Percentiles rank a stretch among this genome's conserved stretches.
Evolutionary conservation across 2,329 filamentous ascomycete genomes (phyloP).

Genomic region (Fusarium pseudograminearum): DNA sequence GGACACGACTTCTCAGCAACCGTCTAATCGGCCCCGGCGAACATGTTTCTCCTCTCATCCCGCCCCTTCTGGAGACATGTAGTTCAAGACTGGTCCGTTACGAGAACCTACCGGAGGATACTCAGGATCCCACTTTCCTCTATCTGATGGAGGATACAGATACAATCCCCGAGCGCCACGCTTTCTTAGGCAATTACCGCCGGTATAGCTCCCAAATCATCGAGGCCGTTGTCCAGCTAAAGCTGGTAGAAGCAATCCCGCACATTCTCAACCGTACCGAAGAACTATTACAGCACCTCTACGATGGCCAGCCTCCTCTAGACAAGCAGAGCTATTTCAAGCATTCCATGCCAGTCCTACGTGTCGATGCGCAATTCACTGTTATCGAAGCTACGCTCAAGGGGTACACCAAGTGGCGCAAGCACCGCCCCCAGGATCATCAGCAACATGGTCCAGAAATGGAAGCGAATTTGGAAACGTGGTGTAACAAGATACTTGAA

Average conservation of each 20-base stretch:
- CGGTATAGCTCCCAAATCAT: slow-evolving; percentile 90
- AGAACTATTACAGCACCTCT: slow-evolving; percentile 78
- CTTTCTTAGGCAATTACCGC: slow-evolving; percentile 94
- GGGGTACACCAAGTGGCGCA: slow-evolving; percentile 85
- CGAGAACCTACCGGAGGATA: slow-evolving; percentile 86
- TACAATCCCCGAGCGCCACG: slow-evolving; percentile 91
- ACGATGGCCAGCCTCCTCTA: slow-evolving; percentile 76
- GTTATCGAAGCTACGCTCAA: slow-evolving; percentile 90
- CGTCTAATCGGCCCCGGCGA: slow-evolving; percentile 74
- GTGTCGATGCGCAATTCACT: slow-evolving; percentile 88
- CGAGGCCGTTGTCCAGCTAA: slow-evolving; percentile 84
- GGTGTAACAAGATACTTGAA: slow-evolving; percentile 78
- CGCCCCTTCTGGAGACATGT: slow-evolving; percentile 83
- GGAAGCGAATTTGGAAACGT: slow-evolving; percentile 74
- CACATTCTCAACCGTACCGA: slow-evolving; percentile 88
- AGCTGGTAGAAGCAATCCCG: slow-evolving; percentile 84
- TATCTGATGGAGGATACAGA: slow-evolving; percentile 95
- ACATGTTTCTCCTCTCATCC: slow-evolving; percentile 73
- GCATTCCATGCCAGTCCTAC: slow-evolving; percentile 77
- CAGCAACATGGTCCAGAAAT: slow-evolving; percentile 67
- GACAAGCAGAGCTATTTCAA: slow-evolving; percentile 74
- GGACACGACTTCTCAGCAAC: slow-evolving; percentile 84
- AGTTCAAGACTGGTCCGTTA: slow-evolving; percentile 87
- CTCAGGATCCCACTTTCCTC: slow-evolving; percentile 80
- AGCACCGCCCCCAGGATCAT: slow-evolving; percentile 50